phyloP scores from a whole-genome alignment of 345 rosid genomes.

The Euphorbia lathyris region DNA sequence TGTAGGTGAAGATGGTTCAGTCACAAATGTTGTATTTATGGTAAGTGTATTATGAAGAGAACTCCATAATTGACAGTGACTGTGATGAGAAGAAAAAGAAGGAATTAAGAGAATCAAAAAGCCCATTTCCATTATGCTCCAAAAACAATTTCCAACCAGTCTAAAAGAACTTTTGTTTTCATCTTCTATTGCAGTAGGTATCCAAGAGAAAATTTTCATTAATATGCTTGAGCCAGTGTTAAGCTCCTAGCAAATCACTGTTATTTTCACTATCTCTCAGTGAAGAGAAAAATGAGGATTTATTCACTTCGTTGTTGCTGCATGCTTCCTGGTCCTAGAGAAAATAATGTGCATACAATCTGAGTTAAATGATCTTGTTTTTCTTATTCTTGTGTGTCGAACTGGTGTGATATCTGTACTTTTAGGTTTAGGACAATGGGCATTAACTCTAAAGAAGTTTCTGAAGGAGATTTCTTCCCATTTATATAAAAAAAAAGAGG shows the following conservation, averaged over 20 bases:
- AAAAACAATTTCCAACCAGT: background rate
- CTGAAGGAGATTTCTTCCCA: slow-evolving; percentile 1
- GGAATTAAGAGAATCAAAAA: background rate
- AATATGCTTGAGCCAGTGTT: background rate
- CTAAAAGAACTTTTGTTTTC: background rate
- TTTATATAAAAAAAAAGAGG: background rate
- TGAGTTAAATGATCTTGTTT: background rate
- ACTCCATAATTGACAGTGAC: background rate
- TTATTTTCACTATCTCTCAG: background rate
- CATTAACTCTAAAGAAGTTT: background rate
- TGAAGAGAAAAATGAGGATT: background rate
- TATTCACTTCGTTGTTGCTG: background rate
- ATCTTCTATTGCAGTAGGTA: background rate
- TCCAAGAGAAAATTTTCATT: background rate
- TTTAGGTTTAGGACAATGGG: background rate
- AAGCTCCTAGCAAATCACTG: background rate
- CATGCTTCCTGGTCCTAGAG: background rate
- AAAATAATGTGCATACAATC: background rate
- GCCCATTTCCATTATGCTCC: background rate
- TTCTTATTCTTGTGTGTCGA: background rate
- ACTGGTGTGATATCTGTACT: background rate
- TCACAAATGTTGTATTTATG: slow-evolving; percentile 91
- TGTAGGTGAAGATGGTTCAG: slow-evolving; percentile 56
- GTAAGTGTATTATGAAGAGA: slow-evolving; percentile 36
- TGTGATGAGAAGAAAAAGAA: background rate